Base-by-base conservation (phyloP, 2,329 filamentous ascomycete species). In the Cylindrodendrum hubeiense region DNA sequence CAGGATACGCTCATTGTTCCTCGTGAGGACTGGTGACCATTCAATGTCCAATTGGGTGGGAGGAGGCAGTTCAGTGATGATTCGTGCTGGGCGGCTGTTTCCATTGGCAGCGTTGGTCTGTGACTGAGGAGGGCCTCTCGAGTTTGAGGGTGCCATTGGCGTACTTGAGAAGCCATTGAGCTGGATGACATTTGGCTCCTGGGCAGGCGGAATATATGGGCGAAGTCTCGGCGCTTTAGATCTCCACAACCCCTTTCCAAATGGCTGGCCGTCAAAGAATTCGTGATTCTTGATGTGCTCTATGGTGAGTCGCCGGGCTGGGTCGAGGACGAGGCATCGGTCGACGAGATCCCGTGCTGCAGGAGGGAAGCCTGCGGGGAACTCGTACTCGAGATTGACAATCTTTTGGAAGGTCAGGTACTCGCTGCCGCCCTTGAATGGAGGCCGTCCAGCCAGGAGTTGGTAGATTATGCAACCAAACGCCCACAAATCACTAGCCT, bases 401-500 rank as follows among this genome's bases (percentile, higher is more conserved):
- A 99, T 99, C 81, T 98, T 99, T 79, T 99, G 96, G 77, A 99
- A 99, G 0, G 96, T 99, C 76, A 96, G 87, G 75, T 98, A 99
- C 78, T 99, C 96, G 71, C 97, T 98, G 15, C 87, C 92, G 43
- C 93, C 96, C 79, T 99, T 99, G 84, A 99, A 99, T 0, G 96
- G 96, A 6, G 96, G 96, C 65, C 96, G 87, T n/a, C 96, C 96
- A n/a, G 93, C 93, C 34, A 99, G 84, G 26, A 99, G 87, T 79
- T 99, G 96, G 79, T 97, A 99, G 68, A 99, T 90, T 73, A 99
- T 99, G 82, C 96, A 99, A 10, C 96, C 96, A 82, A 97, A 99
- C 3, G 96, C 96, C 96, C 96, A 99, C 53, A 99, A 81, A 80
- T 99, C 96, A 79, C 96, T 98, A 46, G 95, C 93, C 82, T 98